These are phyloP conservation scores for Calonectria crousiana DNA, from an alignment of 2,329 filamentous ascomycete species.

Conservation along the genomic window DNA sequence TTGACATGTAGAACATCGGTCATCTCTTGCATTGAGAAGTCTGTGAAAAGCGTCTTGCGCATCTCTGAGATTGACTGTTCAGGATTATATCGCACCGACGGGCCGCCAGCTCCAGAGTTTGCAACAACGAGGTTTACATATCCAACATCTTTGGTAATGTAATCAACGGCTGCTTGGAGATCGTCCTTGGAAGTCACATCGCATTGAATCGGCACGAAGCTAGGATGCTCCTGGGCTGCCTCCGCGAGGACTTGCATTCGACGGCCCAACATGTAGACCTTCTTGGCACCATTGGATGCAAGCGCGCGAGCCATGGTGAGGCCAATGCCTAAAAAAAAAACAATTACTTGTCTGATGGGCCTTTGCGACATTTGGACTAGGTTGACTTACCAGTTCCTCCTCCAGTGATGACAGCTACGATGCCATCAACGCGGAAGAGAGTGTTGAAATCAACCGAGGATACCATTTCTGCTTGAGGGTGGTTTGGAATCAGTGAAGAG, in stretches of 20 bases:
- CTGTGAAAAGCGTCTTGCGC: not conserved
- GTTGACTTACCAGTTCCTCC: not conserved
- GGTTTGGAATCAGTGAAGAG: too few relatives aligned
- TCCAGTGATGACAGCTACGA: not conserved
- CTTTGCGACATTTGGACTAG: too few relatives aligned
- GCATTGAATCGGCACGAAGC: not conserved
- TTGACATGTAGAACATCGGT: not conserved
- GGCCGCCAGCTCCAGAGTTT: not conserved
- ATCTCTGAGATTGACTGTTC: not conserved
- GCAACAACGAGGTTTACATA: not conserved
- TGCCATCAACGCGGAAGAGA: not conserved
- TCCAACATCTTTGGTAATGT: not conserved
- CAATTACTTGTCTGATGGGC: too few relatives aligned
- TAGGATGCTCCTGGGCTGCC: not conserved
- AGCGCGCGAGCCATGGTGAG: slow-evolving; percentile 1
- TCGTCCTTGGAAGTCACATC: not conserved
- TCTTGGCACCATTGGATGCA: not conserved
- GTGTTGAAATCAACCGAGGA: not conserved
- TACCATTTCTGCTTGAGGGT: not conserved
- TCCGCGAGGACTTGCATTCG: not conserved
- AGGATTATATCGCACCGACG: not conserved
- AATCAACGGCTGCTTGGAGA: not conserved
- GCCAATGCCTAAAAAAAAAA: not conserved
- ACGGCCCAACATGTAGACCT: not conserved
- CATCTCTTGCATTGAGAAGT: not conserved